These are phyloP conservation scores for Coemansia sp. DNA, from an alignment of 192 early-diverging fungal species.

Conservation along the genomic window DNA sequence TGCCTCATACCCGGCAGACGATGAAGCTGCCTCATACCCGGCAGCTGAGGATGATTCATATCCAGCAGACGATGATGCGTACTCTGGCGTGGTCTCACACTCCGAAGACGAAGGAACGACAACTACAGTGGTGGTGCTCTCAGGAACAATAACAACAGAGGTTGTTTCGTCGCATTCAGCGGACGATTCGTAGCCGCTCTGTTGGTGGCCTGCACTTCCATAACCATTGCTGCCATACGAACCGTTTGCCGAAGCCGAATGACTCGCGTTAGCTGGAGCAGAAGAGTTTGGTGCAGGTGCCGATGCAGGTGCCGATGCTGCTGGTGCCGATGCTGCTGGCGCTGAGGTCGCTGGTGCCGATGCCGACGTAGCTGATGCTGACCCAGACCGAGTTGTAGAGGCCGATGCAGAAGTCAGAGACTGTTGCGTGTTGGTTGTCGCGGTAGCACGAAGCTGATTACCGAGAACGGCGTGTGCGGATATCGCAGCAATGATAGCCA, in stretches of 20 bases:
- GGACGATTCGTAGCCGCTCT: conserved; percentile 16
- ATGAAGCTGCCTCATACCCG: background rate
- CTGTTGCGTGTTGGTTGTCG: background rate
- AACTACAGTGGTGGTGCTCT: conserved; percentile 26
- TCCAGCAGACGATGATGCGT: background rate
- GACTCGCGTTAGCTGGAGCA: background rate
- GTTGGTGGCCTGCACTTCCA: background rate
- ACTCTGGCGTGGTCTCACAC: background rate
- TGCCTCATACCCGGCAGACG: background rate
- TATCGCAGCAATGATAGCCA: conserved; percentile 36
- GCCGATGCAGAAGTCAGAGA: conserved; percentile 10
- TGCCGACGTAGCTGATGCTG: background rate
- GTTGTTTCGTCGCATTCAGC: conserved; percentile 12
- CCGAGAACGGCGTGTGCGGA: conserved; percentile 35
- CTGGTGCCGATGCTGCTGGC: too few species aligned
- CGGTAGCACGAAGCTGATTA: conserved; percentile 8
- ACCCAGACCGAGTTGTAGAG: conserved; percentile 5
- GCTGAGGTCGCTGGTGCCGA: too few species aligned
- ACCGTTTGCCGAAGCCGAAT: background rate
- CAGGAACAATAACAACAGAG: background rate
- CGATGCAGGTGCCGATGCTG: conserved; percentile 5
- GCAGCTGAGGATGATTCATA: background rate
- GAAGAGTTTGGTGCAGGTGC: background rate
- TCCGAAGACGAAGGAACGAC: conserved; percentile 14
- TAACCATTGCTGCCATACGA: background rate